Percentiles rank a stretch among this genome's conserved stretches.
Evolutionary conservation across 257 asterid species (phyloP).

Genomic region (Solanum appendiculatum): DNA sequence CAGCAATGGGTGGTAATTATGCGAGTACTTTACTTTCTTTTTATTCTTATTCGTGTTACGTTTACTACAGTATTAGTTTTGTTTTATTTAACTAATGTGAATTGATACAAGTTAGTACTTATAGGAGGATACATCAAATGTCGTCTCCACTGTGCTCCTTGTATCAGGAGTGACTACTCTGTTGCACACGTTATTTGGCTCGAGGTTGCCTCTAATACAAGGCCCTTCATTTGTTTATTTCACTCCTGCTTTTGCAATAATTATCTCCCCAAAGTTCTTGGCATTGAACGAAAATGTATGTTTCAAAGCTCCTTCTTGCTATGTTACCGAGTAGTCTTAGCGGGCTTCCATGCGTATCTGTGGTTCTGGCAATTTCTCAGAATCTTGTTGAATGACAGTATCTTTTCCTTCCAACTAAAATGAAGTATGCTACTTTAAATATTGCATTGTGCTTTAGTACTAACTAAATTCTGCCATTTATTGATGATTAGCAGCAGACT

Average conservation of each 20-base stretch:
- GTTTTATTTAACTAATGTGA: not conserved
- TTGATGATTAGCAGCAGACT: not conserved
- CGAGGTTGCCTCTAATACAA: conserved; percentile 93
- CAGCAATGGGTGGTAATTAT: conserved; percentile 97
- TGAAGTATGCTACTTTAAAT: not conserved
- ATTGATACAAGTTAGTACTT: conserved; percentile 12
- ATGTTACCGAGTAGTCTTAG: not conserved
- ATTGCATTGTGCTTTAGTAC: not conserved
- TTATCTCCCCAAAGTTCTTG: conserved; percentile 83
- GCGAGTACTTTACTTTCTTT: conserved; percentile 57
- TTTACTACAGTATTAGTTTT: not conserved
- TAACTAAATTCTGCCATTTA: not conserved
- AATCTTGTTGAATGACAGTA: not conserved
- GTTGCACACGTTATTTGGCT: conserved; percentile 86
- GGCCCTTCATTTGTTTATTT: conserved; percentile 96
- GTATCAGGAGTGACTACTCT: conserved; percentile 83
- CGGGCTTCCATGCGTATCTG: not conserved
- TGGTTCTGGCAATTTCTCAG: not conserved
- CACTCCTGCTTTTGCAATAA: conserved; percentile 90
- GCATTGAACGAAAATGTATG: conserved; percentile 78
- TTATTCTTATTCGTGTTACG: conserved; percentile 4
- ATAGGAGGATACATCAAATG: conserved; percentile 91
- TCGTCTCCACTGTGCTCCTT: conserved; percentile 83
- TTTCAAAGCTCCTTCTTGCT: conserved; percentile 3
- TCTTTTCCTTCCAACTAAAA: not conserved